Evolutionary conservation across 805 yeast genomes (phyloP).

Genomic region (Sungouiozyma intestinalis): DNA sequence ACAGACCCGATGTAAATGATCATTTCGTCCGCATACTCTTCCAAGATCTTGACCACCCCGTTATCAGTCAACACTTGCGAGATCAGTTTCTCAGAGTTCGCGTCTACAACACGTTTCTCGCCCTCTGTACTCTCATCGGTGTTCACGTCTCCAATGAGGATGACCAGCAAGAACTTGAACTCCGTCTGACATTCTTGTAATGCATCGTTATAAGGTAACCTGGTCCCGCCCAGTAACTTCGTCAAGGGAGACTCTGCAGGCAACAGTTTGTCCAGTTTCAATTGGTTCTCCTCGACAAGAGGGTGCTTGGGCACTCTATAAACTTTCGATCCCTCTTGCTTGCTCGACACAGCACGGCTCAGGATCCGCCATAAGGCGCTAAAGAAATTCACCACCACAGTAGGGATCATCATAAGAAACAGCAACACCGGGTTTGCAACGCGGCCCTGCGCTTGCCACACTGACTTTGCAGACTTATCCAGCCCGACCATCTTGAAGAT

Average conservation of each 20-base stretch:
- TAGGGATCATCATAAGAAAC: slow-evolving; percentile 47
- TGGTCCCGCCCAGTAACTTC: slow-evolving; percentile 5
- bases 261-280: slow-evolving; percentile 7
- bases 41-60: slow-evolving; percentile 31
- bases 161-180: slow-evolving; percentile 42
- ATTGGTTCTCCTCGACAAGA: slow-evolving; percentile 6
- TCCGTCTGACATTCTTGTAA: slow-evolving; percentile 31
- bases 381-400: slow-evolving; percentile 25
- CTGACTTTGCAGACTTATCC: slow-evolving; percentile 5
- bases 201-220: slow-evolving; percentile 34
- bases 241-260: slow-evolving; percentile 5
- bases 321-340: slow-evolving; percentile 5
- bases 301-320: slow-evolving; percentile 16
- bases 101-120: slow-evolving; percentile 9
- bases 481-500: slow-evolving; percentile 20
- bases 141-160: slow-evolving; percentile 36
- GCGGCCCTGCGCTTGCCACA: background rate
- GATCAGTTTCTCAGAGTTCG: slow-evolving; percentile 32
- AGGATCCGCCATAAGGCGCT: slow-evolving; percentile 6
- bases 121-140: background rate
- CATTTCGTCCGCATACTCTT: slow-evolving; percentile 32
- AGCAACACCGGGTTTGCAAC: slow-evolving; percentile 34
- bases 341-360: background rate
- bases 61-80: slow-evolving; percentile 38
- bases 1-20: slow-evolving; percentile 57